These are phyloP conservation scores for Leccinum barrowsii DNA, from an alignment of 768 basidiomycete species.

Conservation along the genomic window DNA sequence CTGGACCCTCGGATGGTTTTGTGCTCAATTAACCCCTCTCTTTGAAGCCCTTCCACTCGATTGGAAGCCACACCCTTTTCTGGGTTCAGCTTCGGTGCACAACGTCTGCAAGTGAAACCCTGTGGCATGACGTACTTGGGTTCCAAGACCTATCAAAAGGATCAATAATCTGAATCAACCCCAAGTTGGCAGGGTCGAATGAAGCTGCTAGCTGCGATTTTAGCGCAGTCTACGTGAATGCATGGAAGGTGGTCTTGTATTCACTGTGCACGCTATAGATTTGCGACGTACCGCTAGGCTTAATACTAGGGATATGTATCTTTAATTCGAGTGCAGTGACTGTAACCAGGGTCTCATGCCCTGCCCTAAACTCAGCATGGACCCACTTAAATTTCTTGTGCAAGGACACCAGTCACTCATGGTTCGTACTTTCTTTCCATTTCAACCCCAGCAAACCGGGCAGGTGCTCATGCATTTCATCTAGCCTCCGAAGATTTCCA, in stretches of 20 bases:
- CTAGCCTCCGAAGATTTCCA: constrained; percentile 51
- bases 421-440: constrained; percentile 24
- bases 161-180: not conserved
- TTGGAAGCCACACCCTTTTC: not conserved
- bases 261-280: not conserved
- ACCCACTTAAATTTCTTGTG: constrained; percentile 30
- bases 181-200: not conserved
- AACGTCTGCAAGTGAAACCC: not conserved
- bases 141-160: not conserved
- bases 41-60: not conserved
- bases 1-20: not conserved
- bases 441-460: not conserved
- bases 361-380: constrained; percentile 38
- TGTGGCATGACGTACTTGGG: not conserved
- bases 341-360: not conserved
- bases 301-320: not conserved
- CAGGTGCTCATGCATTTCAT: constrained; percentile 1
- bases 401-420: constrained; percentile 22
- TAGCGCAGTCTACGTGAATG: not conserved
- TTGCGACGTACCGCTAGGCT: not conserved
- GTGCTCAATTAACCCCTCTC: not conserved
- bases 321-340: not conserved
- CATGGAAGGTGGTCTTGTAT: not conserved
- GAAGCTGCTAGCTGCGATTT: not conserved
- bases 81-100: not conserved